Conservation (phyloP, 2,329 filamentous ascomycete species). For the Claviceps humidiphila region DNA sequence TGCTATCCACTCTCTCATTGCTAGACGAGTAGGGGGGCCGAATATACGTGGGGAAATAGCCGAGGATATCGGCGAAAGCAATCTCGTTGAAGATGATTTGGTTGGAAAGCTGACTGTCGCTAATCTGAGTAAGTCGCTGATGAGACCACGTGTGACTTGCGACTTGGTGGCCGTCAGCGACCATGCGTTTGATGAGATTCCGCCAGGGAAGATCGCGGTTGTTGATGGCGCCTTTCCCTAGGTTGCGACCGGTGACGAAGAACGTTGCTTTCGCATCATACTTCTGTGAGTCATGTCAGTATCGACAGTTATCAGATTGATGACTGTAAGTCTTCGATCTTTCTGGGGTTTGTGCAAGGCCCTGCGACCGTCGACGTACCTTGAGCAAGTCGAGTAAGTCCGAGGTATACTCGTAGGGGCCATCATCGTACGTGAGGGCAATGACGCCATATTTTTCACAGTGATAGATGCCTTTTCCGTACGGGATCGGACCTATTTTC, state of each 20-base stretch:
- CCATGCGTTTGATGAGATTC: conserved; percentile 29
- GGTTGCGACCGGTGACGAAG: conserved; percentile 22
- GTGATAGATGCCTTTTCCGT: conserved; percentile 38
- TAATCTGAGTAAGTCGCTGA: conserved; percentile 26
- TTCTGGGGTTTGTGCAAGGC: background rate
- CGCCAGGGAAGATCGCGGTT: conserved; percentile 22
- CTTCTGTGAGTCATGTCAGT: conserved; percentile 12
- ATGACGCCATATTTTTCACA: conserved; percentile 22
- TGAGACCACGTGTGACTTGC: conserved; percentile 40
- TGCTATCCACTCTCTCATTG: conserved; percentile 23
- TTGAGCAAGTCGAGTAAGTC: conserved; percentile 25
- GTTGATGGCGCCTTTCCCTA: conserved; percentile 30
- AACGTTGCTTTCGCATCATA: conserved; percentile 26
- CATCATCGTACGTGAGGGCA: conserved; percentile 34
- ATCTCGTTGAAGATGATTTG: conserved; percentile 32
- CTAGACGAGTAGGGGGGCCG: conserved; percentile 34
- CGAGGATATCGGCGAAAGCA: conserved; percentile 26
- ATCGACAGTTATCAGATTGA: background rate
- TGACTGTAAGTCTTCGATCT: background rate
- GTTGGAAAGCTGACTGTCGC: conserved; percentile 18
- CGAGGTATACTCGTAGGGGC: conserved; percentile 28
- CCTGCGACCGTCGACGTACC: background rate
- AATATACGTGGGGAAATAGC: conserved; percentile 30
- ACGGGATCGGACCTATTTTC: conserved; percentile 38
- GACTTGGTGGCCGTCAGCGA: conserved; percentile 44